These are phyloP conservation scores for Lichenothelia convexa DNA, from an alignment of 495 filamentous ascomycete species.

Conservation along the genomic window DNA sequence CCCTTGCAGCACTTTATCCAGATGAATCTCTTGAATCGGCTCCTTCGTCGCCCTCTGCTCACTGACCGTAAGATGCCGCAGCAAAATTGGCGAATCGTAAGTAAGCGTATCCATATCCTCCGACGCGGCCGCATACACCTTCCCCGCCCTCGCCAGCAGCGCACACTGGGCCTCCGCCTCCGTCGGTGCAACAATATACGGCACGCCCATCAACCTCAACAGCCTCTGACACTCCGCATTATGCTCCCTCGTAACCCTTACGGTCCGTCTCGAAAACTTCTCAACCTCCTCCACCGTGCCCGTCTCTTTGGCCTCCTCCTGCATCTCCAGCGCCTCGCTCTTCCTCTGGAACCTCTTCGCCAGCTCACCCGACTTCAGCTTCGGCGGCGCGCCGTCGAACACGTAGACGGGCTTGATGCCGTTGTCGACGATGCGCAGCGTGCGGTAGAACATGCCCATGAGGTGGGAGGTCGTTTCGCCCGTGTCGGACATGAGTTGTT, in stretches of 20 bases:
- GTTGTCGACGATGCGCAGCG: slow-evolving; percentile 92
- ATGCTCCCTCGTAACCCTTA: slow-evolving; percentile 89
- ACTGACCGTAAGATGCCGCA: slow-evolving; percentile 87
- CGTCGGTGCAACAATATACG: slow-evolving; percentile 85
- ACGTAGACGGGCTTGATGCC: slow-evolving; percentile 97
- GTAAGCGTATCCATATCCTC: slow-evolving; percentile 99
- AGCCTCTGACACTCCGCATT: slow-evolving; percentile 86
- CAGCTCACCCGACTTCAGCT: slow-evolving; percentile 88
- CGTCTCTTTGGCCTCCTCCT: slow-evolving; percentile 92
- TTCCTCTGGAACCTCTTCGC: slow-evolving; percentile 89
- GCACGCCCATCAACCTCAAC: slow-evolving; percentile 85
- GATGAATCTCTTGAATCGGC: slow-evolving; percentile 86
- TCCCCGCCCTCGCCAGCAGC: slow-evolving; percentile 71
- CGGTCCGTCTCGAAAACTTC: slow-evolving; percentile 89
- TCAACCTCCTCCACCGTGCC: slow-evolving; percentile 93
- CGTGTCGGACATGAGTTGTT: slow-evolving; percentile 82
- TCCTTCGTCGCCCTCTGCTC: slow-evolving; percentile 97
- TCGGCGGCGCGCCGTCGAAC: slow-evolving; percentile 91
- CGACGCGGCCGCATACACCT: slow-evolving; percentile 89
- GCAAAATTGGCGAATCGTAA: slow-evolving; percentile 77
- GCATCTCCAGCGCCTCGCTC: slow-evolving; percentile 65
- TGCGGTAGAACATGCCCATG: slow-evolving; percentile 99
- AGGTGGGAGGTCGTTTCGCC: slow-evolving; percentile 95
- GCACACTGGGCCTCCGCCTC: slow-evolving; percentile 97
- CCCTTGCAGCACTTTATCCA: slow-evolving; percentile 67